Percentiles rank a stretch among this genome's conserved stretches.
Conservation (phyloP, 805 yeast species). For the Nakazawaea wyomingensis region DNA sequence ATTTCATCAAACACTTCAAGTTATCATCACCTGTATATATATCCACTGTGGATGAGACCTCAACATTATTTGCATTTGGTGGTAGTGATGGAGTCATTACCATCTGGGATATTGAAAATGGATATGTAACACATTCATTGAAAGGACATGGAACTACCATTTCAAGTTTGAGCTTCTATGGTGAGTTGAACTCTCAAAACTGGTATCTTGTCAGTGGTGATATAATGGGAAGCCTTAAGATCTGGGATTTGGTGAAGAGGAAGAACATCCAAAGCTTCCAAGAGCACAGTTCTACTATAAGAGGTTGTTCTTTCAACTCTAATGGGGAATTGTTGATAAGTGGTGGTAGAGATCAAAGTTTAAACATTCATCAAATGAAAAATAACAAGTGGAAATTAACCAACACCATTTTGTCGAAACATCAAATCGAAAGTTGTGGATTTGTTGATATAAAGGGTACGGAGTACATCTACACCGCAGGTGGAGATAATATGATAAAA, state of each 20-base stretch:
- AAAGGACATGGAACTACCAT: constrained; percentile 92
- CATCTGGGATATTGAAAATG: constrained; percentile 89
- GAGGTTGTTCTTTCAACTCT: constrained; percentile 67
- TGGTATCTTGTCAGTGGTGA: constrained; percentile 81
- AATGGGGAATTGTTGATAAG: constrained; percentile 56
- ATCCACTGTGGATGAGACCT: constrained; percentile 69
- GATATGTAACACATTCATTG: constrained; percentile 81
- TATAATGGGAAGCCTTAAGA: constrained; percentile 49
- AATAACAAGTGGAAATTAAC: constrained; percentile 33
- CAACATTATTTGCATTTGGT: constrained; percentile 87
- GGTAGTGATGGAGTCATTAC: constrained; percentile 90
- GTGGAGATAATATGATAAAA: constrained; percentile 65
- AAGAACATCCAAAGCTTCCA: constrained; percentile 45
- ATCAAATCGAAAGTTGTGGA: constrained; percentile 69
- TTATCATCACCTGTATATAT: constrained; percentile 80
- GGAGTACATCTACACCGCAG: constrained; percentile 62
- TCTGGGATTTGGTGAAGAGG: constrained; percentile 69
- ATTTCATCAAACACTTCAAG: constrained; percentile 47
- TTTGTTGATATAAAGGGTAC: constrained; percentile 34
- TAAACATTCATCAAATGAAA: constrained; percentile 50
- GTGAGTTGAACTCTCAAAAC: constrained; percentile 57
- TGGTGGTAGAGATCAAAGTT: constrained; percentile 88
- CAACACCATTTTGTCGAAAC: constrained; percentile 67
- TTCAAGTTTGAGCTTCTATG: constrained; percentile 68
- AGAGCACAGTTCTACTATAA: constrained; percentile 80